Conservation (phyloP, 352 stramenopile species). For the Pythium rhizo-oryzae region DNA sequence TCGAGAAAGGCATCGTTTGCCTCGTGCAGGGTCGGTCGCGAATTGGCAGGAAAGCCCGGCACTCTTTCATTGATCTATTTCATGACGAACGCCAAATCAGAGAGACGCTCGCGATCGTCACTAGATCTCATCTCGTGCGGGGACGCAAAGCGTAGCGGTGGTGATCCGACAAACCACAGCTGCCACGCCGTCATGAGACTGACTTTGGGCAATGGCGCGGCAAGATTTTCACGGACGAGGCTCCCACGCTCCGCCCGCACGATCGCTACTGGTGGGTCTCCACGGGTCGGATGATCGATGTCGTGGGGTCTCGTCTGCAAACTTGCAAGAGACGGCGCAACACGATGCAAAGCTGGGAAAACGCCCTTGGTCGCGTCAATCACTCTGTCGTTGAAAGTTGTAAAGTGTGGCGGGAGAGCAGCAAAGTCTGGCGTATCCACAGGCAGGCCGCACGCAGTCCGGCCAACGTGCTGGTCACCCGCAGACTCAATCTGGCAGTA, state of each 20-base stretch:
- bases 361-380: conserved; percentile 4
- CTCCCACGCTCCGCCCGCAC: not conserved
- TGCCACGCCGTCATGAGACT: not conserved
- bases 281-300: not conserved
- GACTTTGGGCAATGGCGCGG: not conserved
- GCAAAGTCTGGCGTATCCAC: conserved; percentile 21
- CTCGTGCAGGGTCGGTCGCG: too few relatives aligned
- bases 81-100: too few relatives aligned
- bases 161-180: conserved; percentile 1
- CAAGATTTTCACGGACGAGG: not conserved
- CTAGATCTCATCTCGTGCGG: too few relatives aligned
- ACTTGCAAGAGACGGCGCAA: not conserved
- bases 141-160: too few relatives aligned
- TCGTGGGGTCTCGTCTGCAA: not conserved
- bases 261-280: not conserved
- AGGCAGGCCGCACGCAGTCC: conserved; percentile 22
- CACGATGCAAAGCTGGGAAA: not conserved
- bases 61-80: too few relatives aligned
- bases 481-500: conserved; percentile 27
- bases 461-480: conserved; percentile 26
- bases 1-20: too few relatives aligned
- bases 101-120: too few relatives aligned
- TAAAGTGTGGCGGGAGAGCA: conserved; percentile 7
- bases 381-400: not conserved
- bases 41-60: too few relatives aligned